phyloP scores from a whole-genome alignment of 2,329 filamentous ascomycete species.

The Botrytis elliptica region DNA sequence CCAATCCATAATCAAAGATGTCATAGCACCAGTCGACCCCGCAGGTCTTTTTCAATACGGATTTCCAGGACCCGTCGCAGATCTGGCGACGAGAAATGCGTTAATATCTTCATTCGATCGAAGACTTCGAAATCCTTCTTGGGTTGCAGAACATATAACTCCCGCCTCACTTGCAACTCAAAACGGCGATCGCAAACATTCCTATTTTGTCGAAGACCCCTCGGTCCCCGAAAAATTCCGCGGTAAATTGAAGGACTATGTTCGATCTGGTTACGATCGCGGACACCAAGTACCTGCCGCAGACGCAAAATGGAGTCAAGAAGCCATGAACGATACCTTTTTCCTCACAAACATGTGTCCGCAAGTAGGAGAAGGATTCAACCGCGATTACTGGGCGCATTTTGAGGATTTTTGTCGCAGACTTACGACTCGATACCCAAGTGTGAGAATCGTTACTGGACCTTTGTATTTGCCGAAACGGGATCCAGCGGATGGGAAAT shows the following conservation, averaged over 20 bases:
- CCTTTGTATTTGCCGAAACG: conserved; percentile 88
- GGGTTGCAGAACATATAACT: conserved; percentile 97
- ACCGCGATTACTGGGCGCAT: conserved; percentile 98
- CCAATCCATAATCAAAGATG: conserved; percentile 33
- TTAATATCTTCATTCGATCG: conserved; percentile 90
- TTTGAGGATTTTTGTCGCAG: conserved; percentile 95
- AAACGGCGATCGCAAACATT: conserved; percentile 81
- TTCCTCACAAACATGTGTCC: conserved; percentile 95
- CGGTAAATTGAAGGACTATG: conserved; percentile 89
- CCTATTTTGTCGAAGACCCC: conserved; percentile 77
- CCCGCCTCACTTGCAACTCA: conserved; percentile 72
- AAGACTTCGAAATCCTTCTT: conserved; percentile 84
- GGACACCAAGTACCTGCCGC: conserved; percentile 97
- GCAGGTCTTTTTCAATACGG: conserved; percentile 79
- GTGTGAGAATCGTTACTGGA: conserved; percentile 87
- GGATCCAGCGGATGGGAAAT: conserved; percentile 83
- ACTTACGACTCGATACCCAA: conserved; percentile 76
- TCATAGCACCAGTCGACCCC: conserved; percentile 63
- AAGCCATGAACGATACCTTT: conserved; percentile 94
- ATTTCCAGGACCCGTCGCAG: conserved; percentile 86
- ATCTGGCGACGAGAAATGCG: conserved; percentile 73
- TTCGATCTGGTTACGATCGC: conserved; percentile 88
- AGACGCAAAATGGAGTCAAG: conserved; percentile 92
- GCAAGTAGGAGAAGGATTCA: conserved; percentile 97
- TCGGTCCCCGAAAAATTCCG: conserved; percentile 82